Conservation (phyloP, 1,284 basidiomycete genomes). For the Sanghuangporus weigelae region DNA sequence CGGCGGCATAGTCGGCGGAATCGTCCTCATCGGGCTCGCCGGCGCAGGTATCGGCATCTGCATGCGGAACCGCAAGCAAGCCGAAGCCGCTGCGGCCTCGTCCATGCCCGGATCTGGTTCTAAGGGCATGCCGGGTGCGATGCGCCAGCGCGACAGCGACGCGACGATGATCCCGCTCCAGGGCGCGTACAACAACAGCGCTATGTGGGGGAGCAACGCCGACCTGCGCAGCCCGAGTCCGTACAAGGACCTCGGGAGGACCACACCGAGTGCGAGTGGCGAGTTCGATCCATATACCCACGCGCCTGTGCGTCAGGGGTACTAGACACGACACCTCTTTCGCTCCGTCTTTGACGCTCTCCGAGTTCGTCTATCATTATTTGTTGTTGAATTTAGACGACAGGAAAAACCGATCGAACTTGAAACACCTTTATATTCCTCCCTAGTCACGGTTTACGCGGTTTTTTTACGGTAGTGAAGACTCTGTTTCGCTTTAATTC, state of each 20-base stretch:
- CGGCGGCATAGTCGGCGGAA: conserved; percentile 45
- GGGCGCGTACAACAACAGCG: conserved; percentile 1
- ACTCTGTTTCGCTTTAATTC: neutral
- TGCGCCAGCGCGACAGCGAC: conserved; percentile 14
- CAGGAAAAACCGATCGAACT: neutral
- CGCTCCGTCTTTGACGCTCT: neutral
- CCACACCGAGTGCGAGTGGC: conserved; percentile 11
- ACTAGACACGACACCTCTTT: neutral
- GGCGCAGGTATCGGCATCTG: conserved; percentile 45
- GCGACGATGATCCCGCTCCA: conserved; percentile 15
- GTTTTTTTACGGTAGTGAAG: too few species aligned
- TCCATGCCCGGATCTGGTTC: neutral
- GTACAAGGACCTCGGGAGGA: conserved; percentile 14
- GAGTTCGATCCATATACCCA: conserved; percentile 17
- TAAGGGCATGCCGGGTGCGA: conserved; percentile 2
- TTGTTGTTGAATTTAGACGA: neutral
- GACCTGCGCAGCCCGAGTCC: conserved; percentile 8
- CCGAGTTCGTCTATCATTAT: neutral
- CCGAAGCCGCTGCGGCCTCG: conserved; percentile 19
- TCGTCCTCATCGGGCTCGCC: conserved; percentile 42
- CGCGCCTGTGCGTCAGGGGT: conserved; percentile 8
- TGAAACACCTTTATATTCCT: neutral
- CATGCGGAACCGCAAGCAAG: conserved; percentile 40
- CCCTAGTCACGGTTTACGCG: too few species aligned
- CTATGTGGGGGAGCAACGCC: conserved; percentile 8